Percentiles rank a stretch among this genome's conserved stretches.
phyloP scores from a whole-genome alignment of 2,329 filamentous ascomycete species.

The Fusarium euwallaceae region DNA sequence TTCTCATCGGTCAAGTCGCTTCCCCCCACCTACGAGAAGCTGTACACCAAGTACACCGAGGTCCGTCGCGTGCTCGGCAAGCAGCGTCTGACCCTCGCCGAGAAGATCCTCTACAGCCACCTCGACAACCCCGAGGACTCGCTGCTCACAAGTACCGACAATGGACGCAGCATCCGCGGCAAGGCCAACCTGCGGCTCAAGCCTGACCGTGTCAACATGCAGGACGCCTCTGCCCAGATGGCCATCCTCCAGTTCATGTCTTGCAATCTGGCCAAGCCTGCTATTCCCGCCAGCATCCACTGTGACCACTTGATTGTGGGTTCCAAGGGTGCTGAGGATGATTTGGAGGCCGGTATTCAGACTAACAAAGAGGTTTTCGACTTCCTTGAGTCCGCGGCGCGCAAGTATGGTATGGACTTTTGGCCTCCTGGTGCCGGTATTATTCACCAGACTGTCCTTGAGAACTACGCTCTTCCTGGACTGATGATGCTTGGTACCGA shows the following conservation, averaged over 20 bases:
- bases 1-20: slow-evolving; percentile 60
- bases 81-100: slow-evolving; percentile 83
- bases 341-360: slow-evolving; percentile 86
- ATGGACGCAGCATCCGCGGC: slow-evolving; percentile 86
- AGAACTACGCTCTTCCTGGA: slow-evolving; percentile 97
- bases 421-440: slow-evolving; percentile 95
- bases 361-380: slow-evolving; percentile 98
- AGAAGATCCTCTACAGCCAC: slow-evolving; percentile 99
- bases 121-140: slow-evolving; percentile 91
- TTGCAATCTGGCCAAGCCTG: slow-evolving; percentile 88
- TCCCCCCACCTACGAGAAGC: slow-evolving; percentile 83
- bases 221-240: slow-evolving; percentile 99
- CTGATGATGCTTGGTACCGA: slow-evolving; percentile 99
- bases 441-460: slow-evolving; percentile 96
- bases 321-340: slow-evolving; percentile 87
- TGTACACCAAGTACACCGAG: slow-evolving; percentile 80
- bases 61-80: slow-evolving; percentile 80
- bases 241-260: slow-evolving; percentile 98
- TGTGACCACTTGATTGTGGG: slow-evolving; percentile 99
- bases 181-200: slow-evolving; percentile 96
- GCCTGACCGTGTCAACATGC: slow-evolving; percentile 98
- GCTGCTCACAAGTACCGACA: slow-evolving; percentile 83
- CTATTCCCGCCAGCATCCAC: slow-evolving; percentile 96
- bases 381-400: slow-evolving; percentile 92
- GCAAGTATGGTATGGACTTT: slow-evolving; percentile 94